Base-by-base conservation (phyloP, 352 stramenopile genomes). In the Phytophthora foliorum region DNA sequence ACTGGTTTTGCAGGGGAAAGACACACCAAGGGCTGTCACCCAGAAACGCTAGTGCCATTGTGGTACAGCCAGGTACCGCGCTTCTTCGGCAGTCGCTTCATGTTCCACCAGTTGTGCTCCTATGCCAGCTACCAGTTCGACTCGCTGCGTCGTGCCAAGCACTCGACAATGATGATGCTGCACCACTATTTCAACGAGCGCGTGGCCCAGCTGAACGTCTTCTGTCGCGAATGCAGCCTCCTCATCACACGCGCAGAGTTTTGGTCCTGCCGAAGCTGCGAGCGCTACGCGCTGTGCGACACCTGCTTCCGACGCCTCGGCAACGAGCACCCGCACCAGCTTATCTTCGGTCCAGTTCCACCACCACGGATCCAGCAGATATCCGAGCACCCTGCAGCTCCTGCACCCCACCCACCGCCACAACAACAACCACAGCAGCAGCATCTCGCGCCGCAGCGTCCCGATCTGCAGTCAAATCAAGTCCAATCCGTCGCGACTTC, bases 151-250 rank as follows among this genome's bases (percentile, higher is more conserved):
- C 90, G 90, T 27, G 90, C 90, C 53, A 97, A 97, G 67, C 90
- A 97, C 77, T 95, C 90, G 56, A 95, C 89, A 5, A 94, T 96
- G 86, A 96, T 97, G 89, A 84, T 97, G 48, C 63, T 97, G 50
- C 87, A 95, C 65, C 90, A 97, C 54, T 92, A 93, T 72, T 91
- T 94, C 56, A 93, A 95, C 64, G 78, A 93, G 60, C 75, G 77
- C 17, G 71, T 93, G 32, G 72, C 63, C 17, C 88, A 94, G 55
- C 64, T 84, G 38, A 94, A 94, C 52, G 64, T 91, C 17, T 94
- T 94, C 63, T 96, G 88, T 64, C 72, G 63, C 22, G 81, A 92
- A 48, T 96, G 88, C 77, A 88, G 60, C 42, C 75, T 96, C 27
- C 68, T 96, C 7, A 90, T 96, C 71, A 91, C 84, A 49, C 84